phyloP scores from a whole-genome alignment of 495 filamentous ascomycete species.

The Pyronema domesticum region DNA sequence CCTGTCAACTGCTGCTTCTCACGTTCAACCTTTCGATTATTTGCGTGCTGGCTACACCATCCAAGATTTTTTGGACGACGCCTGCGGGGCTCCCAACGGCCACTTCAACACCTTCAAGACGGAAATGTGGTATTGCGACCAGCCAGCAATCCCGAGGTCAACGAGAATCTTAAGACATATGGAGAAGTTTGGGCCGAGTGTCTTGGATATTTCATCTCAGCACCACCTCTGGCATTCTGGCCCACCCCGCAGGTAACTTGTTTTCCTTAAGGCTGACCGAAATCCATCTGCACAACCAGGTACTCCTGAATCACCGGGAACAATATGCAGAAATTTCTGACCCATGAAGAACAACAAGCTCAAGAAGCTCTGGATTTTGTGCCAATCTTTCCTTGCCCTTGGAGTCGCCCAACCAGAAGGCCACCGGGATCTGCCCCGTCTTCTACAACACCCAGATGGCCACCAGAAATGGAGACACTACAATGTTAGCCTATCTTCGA shows the following conservation, averaged over 20 bases:
- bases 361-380: neutral
- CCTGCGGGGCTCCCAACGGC: neutral
- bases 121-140: neutral
- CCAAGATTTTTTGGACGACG: constrained; percentile 4
- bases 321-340: neutral
- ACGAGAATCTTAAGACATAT: constrained; percentile 3
- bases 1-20: too few species aligned
- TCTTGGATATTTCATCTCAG: neutral
- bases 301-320: neutral
- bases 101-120: constrained; percentile 1
- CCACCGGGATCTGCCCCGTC: too few species aligned
- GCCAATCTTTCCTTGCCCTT: neutral
- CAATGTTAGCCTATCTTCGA: neutral
- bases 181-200: neutral
- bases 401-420: too few species aligned
- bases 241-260: neutral
- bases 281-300: neutral
- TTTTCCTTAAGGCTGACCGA: neutral
- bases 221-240: neutral
- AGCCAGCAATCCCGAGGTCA: neutral
- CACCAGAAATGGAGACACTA: neutral
- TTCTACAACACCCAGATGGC: neutral
- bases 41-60: constrained; percentile 2
- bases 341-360: neutral
- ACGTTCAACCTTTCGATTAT: constrained; percentile 9